phyloP scores from a whole-genome alignment of 2,329 filamentous ascomycete species.

The Aspergillus felis region DNA sequence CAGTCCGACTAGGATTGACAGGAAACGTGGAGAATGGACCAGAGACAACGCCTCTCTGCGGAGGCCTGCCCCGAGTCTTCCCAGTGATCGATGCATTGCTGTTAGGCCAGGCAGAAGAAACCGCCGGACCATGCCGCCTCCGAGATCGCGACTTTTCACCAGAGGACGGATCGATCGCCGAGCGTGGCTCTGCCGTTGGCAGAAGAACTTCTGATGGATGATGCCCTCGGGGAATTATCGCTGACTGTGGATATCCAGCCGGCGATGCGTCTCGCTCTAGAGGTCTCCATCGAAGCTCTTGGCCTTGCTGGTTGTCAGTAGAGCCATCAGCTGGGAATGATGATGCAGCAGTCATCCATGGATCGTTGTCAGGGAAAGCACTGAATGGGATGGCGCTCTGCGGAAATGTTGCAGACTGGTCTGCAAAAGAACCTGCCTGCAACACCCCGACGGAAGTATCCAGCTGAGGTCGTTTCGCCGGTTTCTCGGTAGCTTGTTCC shows the following conservation, averaged over 20 bases:
- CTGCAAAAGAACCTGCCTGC: constrained; percentile 39
- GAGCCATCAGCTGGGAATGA: constrained; percentile 42
- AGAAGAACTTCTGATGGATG: constrained; percentile 31
- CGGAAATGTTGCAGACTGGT: constrained; percentile 48
- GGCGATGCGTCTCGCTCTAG: constrained; percentile 59
- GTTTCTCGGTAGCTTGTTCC: constrained; percentile 53
- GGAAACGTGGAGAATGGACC: constrained; percentile 68
- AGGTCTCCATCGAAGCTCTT: constrained; percentile 44
- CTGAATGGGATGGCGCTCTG: constrained; percentile 50
- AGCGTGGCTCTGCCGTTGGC: constrained; percentile 58
- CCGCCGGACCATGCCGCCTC: constrained; percentile 74
- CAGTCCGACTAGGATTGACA: constrained; percentile 52
- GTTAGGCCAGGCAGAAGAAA: constrained; percentile 85
- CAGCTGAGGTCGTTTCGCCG: constrained; percentile 59
- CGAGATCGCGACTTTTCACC: constrained; percentile 40
- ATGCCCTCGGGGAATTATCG: constrained; percentile 59
- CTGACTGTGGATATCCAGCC: constrained; percentile 72
- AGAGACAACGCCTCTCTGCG: constrained; percentile 63
- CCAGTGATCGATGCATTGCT: constrained; percentile 59
- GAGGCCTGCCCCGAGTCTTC: constrained; percentile 75
- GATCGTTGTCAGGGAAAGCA: constrained; percentile 51
- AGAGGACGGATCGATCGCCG: constrained; percentile 64
- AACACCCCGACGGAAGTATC: constrained; percentile 50
- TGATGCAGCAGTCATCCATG: constrained; percentile 37
- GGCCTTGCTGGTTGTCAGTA: constrained; percentile 26